A percentile compares a stretch with the other conserved stretches of the same genome.
Evolutionary conservation across 1,139 yeast species (phyloP).

Genomic region (Yamadazyma membranifaciens): DNA sequence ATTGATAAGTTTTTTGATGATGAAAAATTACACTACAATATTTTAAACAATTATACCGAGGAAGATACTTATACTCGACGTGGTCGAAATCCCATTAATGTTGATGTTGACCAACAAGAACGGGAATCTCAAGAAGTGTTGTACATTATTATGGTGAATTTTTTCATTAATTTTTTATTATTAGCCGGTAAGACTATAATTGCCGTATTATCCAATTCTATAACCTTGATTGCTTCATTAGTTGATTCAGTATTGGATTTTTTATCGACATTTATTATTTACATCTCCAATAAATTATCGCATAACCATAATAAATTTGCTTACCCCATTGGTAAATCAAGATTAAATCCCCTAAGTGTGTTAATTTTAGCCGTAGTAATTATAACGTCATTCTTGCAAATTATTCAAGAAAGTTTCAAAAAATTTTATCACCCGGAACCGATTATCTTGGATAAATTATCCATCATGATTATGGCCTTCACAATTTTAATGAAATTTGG

Average conservation of each 20-base stretch:
- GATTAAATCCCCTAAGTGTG: slow-evolving; percentile 78
- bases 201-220: slow-evolving; percentile 63
- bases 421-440: slow-evolving; percentile 32
- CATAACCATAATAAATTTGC: slow-evolving; percentile 47
- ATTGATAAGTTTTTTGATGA: slow-evolving; percentile 70
- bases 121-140: slow-evolving; percentile 46
- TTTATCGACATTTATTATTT: slow-evolving; percentile 71
- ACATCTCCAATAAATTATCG: slow-evolving; percentile 58
- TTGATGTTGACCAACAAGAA: slow-evolving; percentile 26
- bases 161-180: slow-evolving; percentile 57
- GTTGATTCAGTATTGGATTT: slow-evolving; percentile 77
- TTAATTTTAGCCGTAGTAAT: slow-evolving; percentile 71
- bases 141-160: slow-evolving; percentile 65
- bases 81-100: slow-evolving; percentile 26
- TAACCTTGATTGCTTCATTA: slow-evolving; percentile 74
- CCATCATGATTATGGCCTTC: slow-evolving; percentile 57
- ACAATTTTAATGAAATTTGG: slow-evolving; percentile 61
- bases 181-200: slow-evolving; percentile 62
- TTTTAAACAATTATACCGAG: slow-evolving; percentile 54
- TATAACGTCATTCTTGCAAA: slow-evolving; percentile 70
- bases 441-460: slow-evolving; percentile 52
- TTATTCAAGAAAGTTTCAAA: slow-evolving; percentile 61
- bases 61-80: slow-evolving; percentile 17
- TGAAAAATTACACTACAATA: slow-evolving; percentile 60
- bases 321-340: slow-evolving; percentile 69